Evolutionary conservation across 176 grass and related monocot species (phyloP).

Genomic region (Lolium rigidum): DNA sequence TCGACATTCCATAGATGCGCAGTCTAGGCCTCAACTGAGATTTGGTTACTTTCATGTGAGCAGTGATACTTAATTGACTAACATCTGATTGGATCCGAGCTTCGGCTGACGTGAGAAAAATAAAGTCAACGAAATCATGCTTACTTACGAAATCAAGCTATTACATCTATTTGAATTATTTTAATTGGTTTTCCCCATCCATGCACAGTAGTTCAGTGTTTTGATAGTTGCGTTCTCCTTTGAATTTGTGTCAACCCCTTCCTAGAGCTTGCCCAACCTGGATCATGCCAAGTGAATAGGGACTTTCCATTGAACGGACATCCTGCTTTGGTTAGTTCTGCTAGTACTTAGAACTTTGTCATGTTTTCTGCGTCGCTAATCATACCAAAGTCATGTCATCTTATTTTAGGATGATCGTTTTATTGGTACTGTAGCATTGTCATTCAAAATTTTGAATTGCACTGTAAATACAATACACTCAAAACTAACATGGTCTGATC

Average conservation of each 20-base stretch:
- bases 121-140: not conserved
- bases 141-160: not conserved
- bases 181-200: not conserved
- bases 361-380: not conserved
- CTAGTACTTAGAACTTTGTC: not conserved
- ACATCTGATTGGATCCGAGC: conserved; percentile 34
- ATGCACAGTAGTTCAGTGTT: not conserved
- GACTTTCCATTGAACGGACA: not conserved
- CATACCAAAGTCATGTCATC: not conserved
- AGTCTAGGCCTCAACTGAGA: not conserved
- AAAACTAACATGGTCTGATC: conserved; percentile 1
- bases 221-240: not conserved
- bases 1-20: not conserved
- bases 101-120: conserved; percentile 22
- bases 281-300: not conserved
- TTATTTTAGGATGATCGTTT: conserved; percentile 9
- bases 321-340: not conserved
- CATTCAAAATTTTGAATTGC: too few relatives aligned
- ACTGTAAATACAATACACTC: not conserved
- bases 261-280: not conserved
- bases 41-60: not conserved
- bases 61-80: not conserved
- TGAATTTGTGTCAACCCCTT: not conserved
- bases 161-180: not conserved
- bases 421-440: not conserved